Evolutionary conservation across 2,329 filamentous ascomycete species (phyloP), one percentile per base, ranked within the genome.

Genomic region (Cordyceps tenuipes): DNA sequence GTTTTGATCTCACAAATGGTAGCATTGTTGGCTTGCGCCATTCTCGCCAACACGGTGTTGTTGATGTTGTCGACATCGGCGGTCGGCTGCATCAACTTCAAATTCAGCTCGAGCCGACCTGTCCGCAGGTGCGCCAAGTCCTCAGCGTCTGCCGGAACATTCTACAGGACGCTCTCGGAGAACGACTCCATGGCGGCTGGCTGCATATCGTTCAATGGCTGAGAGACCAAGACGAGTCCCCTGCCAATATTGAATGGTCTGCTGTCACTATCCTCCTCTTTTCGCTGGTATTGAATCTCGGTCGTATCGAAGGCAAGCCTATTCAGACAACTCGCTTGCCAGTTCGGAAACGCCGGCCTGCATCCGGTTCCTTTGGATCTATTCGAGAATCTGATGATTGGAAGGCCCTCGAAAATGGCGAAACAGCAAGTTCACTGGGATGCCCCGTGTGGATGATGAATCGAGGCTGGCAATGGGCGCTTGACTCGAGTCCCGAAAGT

Each of bases 131-230:
- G 5, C 77, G 76, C 31, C 83, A 78, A 58, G 75, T 86, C 9
- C 73, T 92, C 9, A 77, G 82, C 36, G 75, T 83, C 17, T 87
- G 87, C 67, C 82, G 82, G 61, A 85, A 86, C 63, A 79, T 88
- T 39, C 70, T 91, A 31, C 82, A 83, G 7, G 76, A 83, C 21
- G 76, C 79, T 0, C 77, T 81, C 46, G 83, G 74, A 62, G 86
- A 77, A 74, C 88, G 77, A 29, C 73, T 91, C 10, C 74, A 89
- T 60, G 79, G 85, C 10, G 84, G 82, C 2, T 92, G 89, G 87
- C 89, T 88, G 81, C 86, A 90, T 68, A 79, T 83, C 21, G 81
- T 88, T 72, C 82, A 84, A 63, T 93, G 89, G 89, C 75, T 90
- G 46, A 74, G 75, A 34, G 68, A 72, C 12, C 78, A 79, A 60